Evolutionary conservation across 768 basidiomycete species (phyloP).

Genomic region (Mycena indigotica): DNA sequence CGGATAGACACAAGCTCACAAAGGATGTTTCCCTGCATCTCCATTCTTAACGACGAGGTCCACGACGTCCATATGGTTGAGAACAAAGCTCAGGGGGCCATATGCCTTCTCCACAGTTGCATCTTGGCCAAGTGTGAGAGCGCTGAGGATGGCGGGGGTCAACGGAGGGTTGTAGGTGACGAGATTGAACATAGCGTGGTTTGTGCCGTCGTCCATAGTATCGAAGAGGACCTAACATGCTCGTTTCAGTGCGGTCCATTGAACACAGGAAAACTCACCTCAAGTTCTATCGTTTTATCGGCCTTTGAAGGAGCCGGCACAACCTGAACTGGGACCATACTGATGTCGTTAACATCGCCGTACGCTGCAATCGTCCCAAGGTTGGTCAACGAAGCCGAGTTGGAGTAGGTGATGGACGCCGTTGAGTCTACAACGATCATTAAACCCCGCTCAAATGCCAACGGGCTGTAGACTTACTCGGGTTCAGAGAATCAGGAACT

Average conservation of each 20-base stretch:
- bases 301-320: conserved; percentile 54
- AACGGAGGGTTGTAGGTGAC: conserved; percentile 69
- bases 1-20: conserved; percentile 47
- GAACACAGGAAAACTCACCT: conserved; percentile 31
- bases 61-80: conserved; percentile 74
- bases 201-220: conserved; percentile 85
- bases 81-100: conserved; percentile 74
- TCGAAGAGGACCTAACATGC: conserved; percentile 56
- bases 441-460: not conserved
- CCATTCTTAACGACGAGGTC: conserved; percentile 76
- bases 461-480: too few relatives aligned
- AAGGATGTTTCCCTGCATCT: conserved; percentile 80
- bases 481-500: conserved; percentile 68
- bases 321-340: conserved; percentile 62
- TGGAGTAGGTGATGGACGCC: conserved; percentile 75
- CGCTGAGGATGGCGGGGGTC: conserved; percentile 78
- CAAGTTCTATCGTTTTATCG: conserved; percentile 60
- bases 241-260: not conserved
- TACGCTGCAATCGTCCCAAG: conserved; percentile 59
- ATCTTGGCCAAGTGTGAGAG: conserved; percentile 73
- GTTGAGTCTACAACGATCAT: conserved; percentile 63
- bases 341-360: conserved; percentile 63
- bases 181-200: conserved; percentile 76
- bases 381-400: conserved; percentile 53
- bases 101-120: conserved; percentile 72